Evolutionary conservation across 106 monocot species (phyloP), one percentile per base, ranked within the genome.

Genomic region (Dioscorea zingiberensis): DNA sequence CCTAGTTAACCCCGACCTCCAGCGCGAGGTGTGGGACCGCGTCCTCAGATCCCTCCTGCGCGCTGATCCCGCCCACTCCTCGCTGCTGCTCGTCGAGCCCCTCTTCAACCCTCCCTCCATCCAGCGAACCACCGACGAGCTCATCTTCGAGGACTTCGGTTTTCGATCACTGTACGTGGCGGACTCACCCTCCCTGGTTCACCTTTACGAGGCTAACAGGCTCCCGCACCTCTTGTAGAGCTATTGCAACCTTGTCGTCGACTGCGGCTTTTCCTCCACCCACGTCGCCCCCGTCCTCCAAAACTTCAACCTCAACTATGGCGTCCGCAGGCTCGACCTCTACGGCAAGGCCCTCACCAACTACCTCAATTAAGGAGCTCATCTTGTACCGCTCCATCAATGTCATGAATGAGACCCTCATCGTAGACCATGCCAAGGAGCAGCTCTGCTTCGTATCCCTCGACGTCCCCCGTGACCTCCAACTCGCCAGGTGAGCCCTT

Each of bases 291-390:
- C 95, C 3, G 95, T 97, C 58, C 47, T 97, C 54, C 83, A 97
- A 48, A 88, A 88, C 62, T 85, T 88, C 59, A 88, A 87, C 15
- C 70, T 97, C 30, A 97, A 91, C 73, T 97, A 97, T 28, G 95
- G 73, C 9, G 88, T 88, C 44, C 77, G 61, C 56, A 69, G 95
- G 59, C 55, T 97, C 30, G 91, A 91, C 54, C 68, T 97, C 32
- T 91, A 88, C 7, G 95, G 95, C 3, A 97, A 91, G 76, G 95
- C 88, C 48, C 83, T 97, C 23, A 97, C 95, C 7, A 97, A 97
- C 67, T 91, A 91, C 64, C 80, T 97, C 71, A 97, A n/a, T n/a
- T n/a, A n/a, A 97, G 72, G 91, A 97, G 81, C 76, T 97, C 48
- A 66, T 97, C 21, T 91, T 88, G 11, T 97, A 91, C 63, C 73